Evolutionary conservation across 108 stramenopile genomes (phyloP).

Genomic region (Chaetoceros tenuissimus): DNA sequence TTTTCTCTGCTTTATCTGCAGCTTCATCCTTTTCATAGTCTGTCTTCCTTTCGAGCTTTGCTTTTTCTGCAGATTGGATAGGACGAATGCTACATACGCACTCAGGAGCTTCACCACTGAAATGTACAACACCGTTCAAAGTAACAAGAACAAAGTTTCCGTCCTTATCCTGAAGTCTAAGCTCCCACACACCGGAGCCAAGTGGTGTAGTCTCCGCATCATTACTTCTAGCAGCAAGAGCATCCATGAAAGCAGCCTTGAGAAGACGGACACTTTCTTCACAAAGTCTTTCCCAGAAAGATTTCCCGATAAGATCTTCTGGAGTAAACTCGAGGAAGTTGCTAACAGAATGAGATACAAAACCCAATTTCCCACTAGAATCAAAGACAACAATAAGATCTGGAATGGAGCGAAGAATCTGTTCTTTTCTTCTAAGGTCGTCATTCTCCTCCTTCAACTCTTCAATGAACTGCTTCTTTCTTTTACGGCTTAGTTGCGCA

Average conservation of each 20-base stretch:
- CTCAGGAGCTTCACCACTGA: conserved; percentile 66
- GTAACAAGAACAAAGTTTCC: conserved; percentile 27
- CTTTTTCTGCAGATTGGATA: conserved; percentile 1
- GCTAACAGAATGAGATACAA: conserved; percentile 59
- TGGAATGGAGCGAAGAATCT: conserved; percentile 70
- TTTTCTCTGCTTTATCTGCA: background rate
- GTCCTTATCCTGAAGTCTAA: conserved; percentile 49
- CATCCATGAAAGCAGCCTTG: conserved; percentile 84
- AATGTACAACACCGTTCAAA: conserved; percentile 77
- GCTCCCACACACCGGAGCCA: conserved; percentile 55
- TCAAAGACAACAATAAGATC: conserved; percentile 83
- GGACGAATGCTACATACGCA: conserved; percentile 82
- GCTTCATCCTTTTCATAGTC: background rate
- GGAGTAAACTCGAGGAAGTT: conserved; percentile 36
- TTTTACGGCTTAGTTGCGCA: conserved; percentile 85
- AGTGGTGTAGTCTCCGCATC: conserved; percentile 59
- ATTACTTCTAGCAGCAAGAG: conserved; percentile 48
- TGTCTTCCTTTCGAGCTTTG: background rate
- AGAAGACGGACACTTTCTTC: conserved; percentile 61
- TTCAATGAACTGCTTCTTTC: conserved; percentile 91
- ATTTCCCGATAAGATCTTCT: conserved; percentile 51
- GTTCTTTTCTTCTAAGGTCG: conserved; percentile 68
- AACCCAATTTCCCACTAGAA: conserved; percentile 62
- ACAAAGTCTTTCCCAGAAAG: conserved; percentile 70
- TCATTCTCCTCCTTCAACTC: conserved; percentile 84